Base-by-base conservation (phyloP, 1,139 yeast species). In the Groenewaldozyma sp. region DNA sequence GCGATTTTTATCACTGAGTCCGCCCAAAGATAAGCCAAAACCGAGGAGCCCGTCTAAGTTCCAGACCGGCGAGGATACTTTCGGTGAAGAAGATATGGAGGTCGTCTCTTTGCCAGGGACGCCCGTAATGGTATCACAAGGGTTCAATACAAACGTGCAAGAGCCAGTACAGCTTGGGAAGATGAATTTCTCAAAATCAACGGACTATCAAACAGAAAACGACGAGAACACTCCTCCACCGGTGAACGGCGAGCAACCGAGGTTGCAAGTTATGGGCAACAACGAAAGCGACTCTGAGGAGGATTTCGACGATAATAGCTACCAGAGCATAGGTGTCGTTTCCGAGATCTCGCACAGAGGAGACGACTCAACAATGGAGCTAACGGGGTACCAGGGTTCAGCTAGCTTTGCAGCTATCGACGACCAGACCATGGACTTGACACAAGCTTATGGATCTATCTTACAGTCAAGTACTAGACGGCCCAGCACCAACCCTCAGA, bases 371-470 rank as follows among this genome's bases (percentile, higher is more conserved):
- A 22, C 26, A 22, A 22, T 22, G 26, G 26, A 22, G 11, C 26
- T 22, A 22, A 22, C 26, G 7, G 26, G 26, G 11, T 7, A 7
- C 11, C 26, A 22, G 10, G 11, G 11, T 22, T 7, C 11, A 7
- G 26, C 6, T 13, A 6, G 6, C 14, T 4, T 17, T 24, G 36
- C 13, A 7, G 29, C 21, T 10, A 17, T 24, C 9, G 26, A 20
- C 18, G 26, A 22, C 7, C 10, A 22, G 7, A 11, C 26, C 7
- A 40, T 36, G 40, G 38, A 31, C n/a, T 19, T 24, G 14, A 28
- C 40, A 13, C 34, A 14, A 5, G 24, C 31, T 13, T 13, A n/a
- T n/a, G n/a, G n/a, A n/a, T n/a, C n/a, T n/a, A n/a, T n/a, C n/a
- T n/a, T n/a, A n/a, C n/a, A n/a, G n/a, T n/a, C n/a, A n/a, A n/a